Evolutionary conservation across 805 yeast genomes (phyloP).

Genomic region (Candida hungchunana): DNA sequence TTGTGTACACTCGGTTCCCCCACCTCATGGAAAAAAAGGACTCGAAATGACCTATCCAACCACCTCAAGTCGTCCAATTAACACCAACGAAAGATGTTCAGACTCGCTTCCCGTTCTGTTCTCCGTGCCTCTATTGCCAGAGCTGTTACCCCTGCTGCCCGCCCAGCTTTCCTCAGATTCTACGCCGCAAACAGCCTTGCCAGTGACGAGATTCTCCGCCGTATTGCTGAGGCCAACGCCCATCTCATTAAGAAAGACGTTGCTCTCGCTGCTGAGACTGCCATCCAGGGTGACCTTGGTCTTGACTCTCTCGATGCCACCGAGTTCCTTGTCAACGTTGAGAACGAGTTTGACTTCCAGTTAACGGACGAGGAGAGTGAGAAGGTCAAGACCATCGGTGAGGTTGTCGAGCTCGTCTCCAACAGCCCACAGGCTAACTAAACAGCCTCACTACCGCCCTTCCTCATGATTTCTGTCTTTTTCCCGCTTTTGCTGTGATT

Average conservation of each 20-base stretch:
- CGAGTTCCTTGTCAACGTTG: constrained; percentile 93
- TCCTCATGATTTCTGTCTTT: background rate
- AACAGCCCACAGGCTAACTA: constrained; percentile 49
- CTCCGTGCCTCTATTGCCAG: constrained; percentile 34
- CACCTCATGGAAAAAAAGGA: no score
- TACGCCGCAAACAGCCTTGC: constrained; percentile 64
- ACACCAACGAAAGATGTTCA: constrained; percentile 43
- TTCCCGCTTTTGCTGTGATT: background rate
- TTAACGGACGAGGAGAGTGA: constrained; percentile 91
- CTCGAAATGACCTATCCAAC: no score
- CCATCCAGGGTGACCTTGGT: constrained; percentile 58
- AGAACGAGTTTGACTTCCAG: constrained; percentile 84
- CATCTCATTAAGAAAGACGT: constrained; percentile 58
- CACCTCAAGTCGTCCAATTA: background rate
- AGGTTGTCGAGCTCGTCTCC: constrained; percentile 83
- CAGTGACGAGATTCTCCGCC: constrained; percentile 73
- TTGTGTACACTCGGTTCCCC: no score
- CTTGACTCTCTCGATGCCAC: constrained; percentile 92
- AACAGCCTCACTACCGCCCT: background rate
- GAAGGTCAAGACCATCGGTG: constrained; percentile 88
- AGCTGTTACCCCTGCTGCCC: constrained; percentile 24
- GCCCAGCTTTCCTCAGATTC: constrained; percentile 35
- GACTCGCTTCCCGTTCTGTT: constrained; percentile 40
- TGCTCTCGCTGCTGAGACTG: constrained; percentile 33
- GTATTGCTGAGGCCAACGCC: constrained; percentile 76